Evolutionary conservation across 768 basidiomycete genomes (phyloP), one percentile per base, ranked within the genome.

Genomic region (Leucocoprinus sp.): DNA sequence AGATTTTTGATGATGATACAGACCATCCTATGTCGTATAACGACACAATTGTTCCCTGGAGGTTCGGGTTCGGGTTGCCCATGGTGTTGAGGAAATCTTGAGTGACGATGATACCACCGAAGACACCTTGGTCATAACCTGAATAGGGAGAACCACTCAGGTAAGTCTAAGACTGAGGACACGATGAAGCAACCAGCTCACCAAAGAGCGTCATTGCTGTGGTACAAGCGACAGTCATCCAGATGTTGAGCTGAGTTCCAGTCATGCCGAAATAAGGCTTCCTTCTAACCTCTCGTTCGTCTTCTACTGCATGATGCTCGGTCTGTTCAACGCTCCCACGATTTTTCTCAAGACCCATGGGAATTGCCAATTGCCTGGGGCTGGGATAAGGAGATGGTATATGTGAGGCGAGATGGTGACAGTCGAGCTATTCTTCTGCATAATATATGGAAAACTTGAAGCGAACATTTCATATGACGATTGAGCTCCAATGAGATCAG

Each of bases 81-180:
- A 73, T 72, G 7, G 64, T 68, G 9, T 70, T 51, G 45, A 73
- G 53, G 52, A 75, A 73, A 50, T 66, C 57, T 19, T 62, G 61
- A 5, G 73, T 73, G 41, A 75, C 68, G 42, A 75, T 73, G 44
- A 72, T 72, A 0, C 71, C 71, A 18, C 73, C 73, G 50, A 72
- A 75, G 15, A 75, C 71, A n/a, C 71, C 73, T 45, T 73, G 73
- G 54, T 75, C 71, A 54, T 75, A 73, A 18, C 72, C 70, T 71
- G 37, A 17, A 36, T 18, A 27, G 35, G 38, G 17, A n/a, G 4
- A n/a, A n/a, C n/a, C n/a, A n/a, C n/a, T n/a, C 8, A 15, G 18
- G 26, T 8, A 39, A 18, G 17, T 15, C 26, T 11, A 26, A 26
- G 22, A 3, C 8, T 29, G 26, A 15, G 29, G 43, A 43, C 19